Evolutionary conservation across 202 grass and related monocot genomes (phyloP), one percentile per base, ranked within the genome.

Genomic region (Dendrocalamus latiflorus): DNA sequence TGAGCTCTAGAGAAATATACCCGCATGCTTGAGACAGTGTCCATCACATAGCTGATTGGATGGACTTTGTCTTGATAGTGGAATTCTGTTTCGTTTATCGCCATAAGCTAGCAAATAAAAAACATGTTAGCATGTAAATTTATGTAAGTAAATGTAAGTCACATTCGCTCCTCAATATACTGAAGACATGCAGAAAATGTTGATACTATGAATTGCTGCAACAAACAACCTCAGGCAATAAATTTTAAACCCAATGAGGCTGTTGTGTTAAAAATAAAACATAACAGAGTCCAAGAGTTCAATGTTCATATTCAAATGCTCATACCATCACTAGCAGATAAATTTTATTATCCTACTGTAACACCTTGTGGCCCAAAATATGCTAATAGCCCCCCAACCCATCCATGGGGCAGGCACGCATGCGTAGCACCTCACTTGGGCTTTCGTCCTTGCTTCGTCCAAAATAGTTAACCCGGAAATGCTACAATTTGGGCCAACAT

Each of bases 1-100:
- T 72, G 44, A 55, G 63, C 21, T 83, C 43, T 57, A 75, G 8
- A 53, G 50, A 87, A 80, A 57, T 83, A 77, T 89, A 97, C 94
- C 86, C 84, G 88, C 92, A 97, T 97, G 79, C 79, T 86, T 85
- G 83, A 81, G 61, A 80, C 90, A 58, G 72, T 91, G 77, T 69
- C 37, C 30, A 38, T 90, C 55, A 97, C 94, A 82, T 91, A 97
- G 75, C 47, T 72, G 73, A 86, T 69, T 63, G 94, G 94, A 75
- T 74, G 81, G 22, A 77, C 78, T 88, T 94, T 97, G 87, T 97
- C 94, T 85, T 89, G 92, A 80, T 94, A 97, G 78, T 97, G 88
- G 76, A 97, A 93, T 70, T 84, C 81, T 2, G 39, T 92, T 87
- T 94, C 90, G 72, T 78, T 86, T 76, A 89, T 86, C 11, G 76